Evolutionary conservation across 225 moss, liverwort and hornwort genomes (phyloP).

Genomic region (Antitrichia curtipendula): DNA sequence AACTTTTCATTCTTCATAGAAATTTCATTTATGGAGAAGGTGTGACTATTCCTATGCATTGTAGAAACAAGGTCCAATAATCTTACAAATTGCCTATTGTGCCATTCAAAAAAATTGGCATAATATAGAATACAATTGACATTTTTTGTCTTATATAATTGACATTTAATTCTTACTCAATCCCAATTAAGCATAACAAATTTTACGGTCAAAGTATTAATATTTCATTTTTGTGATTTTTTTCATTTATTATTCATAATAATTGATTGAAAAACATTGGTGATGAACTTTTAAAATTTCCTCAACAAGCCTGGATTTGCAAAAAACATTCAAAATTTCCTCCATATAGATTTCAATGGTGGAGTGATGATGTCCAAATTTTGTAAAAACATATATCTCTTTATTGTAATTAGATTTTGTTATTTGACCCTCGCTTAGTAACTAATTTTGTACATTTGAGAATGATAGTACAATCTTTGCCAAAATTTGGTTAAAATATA

Average conservation of each 20-base stretch:
- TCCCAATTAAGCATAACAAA: background rate
- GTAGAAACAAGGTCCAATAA: too few relatives aligned
- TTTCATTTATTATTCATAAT: background rate
- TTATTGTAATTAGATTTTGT: background rate
- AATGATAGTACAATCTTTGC: background rate
- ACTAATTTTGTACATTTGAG: background rate
- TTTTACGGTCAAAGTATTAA: too few relatives aligned
- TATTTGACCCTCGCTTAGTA: background rate
- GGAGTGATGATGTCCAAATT: rapidly evolving
- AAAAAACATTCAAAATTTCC: background rate
- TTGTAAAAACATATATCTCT: background rate
- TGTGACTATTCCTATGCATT: too few relatives aligned
- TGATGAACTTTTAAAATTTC: background rate
- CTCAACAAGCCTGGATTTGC: too few relatives aligned
- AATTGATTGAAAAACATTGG: background rate
- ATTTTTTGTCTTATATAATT: background rate
- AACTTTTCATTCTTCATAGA: too few relatives aligned
- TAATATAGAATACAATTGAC: background rate
- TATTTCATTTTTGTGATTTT: background rate
- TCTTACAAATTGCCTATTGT: too few relatives aligned
- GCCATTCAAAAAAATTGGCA: too few relatives aligned
- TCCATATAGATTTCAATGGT: background rate
- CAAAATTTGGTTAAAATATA: background rate
- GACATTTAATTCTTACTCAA: background rate
- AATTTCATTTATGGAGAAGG: too few relatives aligned